A percentile compares a stretch with the other conserved stretches of the same genome.
phyloP scores from a whole-genome alignment of 1,284 basidiomycete species.

The Cutaneotrichosporon sp. region DNA sequence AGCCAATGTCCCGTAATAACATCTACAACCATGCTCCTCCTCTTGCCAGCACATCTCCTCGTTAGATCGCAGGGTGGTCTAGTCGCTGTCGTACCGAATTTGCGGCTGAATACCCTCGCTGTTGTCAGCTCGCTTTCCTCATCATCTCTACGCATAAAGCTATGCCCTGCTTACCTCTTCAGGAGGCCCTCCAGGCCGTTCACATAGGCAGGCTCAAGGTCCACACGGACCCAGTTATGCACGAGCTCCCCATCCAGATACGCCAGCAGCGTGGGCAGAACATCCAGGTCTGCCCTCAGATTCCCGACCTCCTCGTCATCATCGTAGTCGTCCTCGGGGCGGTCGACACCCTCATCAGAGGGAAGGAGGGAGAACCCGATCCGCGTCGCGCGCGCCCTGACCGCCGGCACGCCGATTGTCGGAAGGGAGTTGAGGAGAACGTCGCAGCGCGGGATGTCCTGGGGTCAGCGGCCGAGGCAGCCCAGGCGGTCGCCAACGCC shows the following conservation, averaged over 20 bases:
- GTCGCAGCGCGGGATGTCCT: constrained; percentile 40
- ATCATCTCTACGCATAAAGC: background rate
- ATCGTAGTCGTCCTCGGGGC: constrained; percentile 17
- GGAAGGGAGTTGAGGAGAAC: constrained; percentile 22
- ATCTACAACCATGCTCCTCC: too few species aligned
- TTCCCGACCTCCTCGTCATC: constrained; percentile 7
- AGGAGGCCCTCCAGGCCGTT: constrained; percentile 34
- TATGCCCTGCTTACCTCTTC: constrained; percentile 25
- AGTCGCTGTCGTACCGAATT: too few species aligned
- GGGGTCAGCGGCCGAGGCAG: background rate
- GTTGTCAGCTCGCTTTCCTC: background rate
- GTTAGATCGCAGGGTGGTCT: too few species aligned
- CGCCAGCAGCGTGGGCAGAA: constrained; percentile 44
- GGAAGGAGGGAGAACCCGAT: constrained; percentile 39
- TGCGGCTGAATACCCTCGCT: constrained; percentile 18
- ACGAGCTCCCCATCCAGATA: constrained; percentile 42
- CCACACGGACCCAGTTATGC: constrained; percentile 42
- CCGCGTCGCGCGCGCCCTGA: constrained; percentile 37
- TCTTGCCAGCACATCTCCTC: too few species aligned
- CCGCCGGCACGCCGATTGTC: constrained; percentile 14
- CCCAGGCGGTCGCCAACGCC: constrained; percentile 23
- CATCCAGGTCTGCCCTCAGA: constrained; percentile 41
- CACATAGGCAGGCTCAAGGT: constrained; percentile 37
- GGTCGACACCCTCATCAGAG: constrained; percentile 5
- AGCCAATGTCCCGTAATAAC: too few species aligned